A percentile compares a stretch with the other conserved stretches of the same genome.
These are phyloP conservation scores for Diaporthe humulicola DNA, from an alignment of 2,329 filamentous ascomycete genomes.

Conservation along the genomic window DNA sequence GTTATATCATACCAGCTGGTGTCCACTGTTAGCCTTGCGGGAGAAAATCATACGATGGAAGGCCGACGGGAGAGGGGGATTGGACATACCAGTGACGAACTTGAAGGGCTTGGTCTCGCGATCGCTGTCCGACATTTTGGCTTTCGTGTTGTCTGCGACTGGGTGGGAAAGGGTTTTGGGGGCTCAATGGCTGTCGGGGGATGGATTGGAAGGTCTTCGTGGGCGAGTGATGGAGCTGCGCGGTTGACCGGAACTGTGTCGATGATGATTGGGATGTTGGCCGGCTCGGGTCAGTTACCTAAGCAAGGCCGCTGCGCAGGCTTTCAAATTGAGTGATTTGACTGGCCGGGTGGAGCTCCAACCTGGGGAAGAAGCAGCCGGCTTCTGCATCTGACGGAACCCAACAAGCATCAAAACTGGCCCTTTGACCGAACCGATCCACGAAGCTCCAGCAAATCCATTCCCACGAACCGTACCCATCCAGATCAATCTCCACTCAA, in stretches of 20 bases:
- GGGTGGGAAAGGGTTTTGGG: constrained; percentile 47
- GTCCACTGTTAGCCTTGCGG: constrained; percentile 43
- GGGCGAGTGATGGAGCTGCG: constrained; percentile 45
- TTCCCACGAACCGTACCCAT: constrained; percentile 29
- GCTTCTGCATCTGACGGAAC: constrained; percentile 35
- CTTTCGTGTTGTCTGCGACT: constrained; percentile 53
- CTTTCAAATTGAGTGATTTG: constrained; percentile 39
- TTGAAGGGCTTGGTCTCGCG: constrained; percentile 98
- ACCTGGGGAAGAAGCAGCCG: constrained; percentile 27
- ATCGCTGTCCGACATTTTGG: constrained; percentile 93
- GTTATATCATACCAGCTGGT: constrained; percentile 45
- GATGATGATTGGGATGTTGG: constrained; percentile 39
- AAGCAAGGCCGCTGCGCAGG: constrained; percentile 25
- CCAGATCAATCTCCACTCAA: constrained; percentile 48
- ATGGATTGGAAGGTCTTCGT: constrained; percentile 24
- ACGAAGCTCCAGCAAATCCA: constrained; percentile 39
- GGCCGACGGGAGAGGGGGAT: constrained; percentile 43
- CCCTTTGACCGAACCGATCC: constrained; percentile 38
- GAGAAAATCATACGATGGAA: constrained; percentile 45
- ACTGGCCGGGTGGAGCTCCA: constrained; percentile 39
- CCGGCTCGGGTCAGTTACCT: constrained; percentile 31
- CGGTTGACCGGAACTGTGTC: constrained; percentile 40
- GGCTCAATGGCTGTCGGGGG: constrained; percentile 49
- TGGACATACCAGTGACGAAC: constrained; percentile 95
- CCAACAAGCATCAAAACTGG: constrained; percentile 29